Conservation (phyloP, 805 yeast species). For the Myxozyma neotropica region DNA sequence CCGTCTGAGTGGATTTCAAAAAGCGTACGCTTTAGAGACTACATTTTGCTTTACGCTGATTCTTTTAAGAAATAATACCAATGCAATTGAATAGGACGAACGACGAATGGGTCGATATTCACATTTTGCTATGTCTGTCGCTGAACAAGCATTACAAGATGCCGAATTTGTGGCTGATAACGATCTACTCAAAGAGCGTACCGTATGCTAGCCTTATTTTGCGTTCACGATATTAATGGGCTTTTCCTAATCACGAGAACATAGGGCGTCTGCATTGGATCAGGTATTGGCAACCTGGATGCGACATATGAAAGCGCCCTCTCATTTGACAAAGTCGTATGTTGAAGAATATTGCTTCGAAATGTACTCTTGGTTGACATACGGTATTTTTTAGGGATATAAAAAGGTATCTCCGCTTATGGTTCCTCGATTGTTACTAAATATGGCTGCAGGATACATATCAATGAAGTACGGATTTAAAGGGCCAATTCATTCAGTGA, state of each 20-base stretch:
- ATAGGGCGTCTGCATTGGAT: slow-evolving; percentile 83
- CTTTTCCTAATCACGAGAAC: not conserved
- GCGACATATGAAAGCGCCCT: slow-evolving; percentile 69
- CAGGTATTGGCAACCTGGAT: slow-evolving; percentile 87
- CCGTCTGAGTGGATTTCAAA: slow-evolving; percentile 51
- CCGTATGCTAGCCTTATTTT: slow-evolving; percentile 36
- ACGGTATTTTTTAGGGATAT: slow-evolving; percentile 49
- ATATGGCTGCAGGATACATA: slow-evolving; percentile 94
- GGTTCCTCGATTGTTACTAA: slow-evolving; percentile 78
- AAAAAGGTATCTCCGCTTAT: slow-evolving; percentile 80
- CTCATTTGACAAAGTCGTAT: slow-evolving; percentile 45
- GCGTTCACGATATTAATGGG: not conserved
- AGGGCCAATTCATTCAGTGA: slow-evolving; percentile 86
- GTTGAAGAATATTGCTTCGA: not conserved
- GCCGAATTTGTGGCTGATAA: slow-evolving; percentile 55
- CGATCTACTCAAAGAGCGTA: slow-evolving; percentile 36
- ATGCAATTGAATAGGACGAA: slow-evolving; percentile 46
- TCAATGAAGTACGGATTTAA: slow-evolving; percentile 73
- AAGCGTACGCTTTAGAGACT: not conserved
- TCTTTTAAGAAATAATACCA: no score
- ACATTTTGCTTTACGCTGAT: no score
- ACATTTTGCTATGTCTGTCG: slow-evolving; percentile 76
- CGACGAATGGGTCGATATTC: slow-evolving; percentile 71
- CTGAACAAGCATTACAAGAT: slow-evolving; percentile 74
- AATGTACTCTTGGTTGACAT: not conserved